A percentile compares a stretch with the other conserved stretches of the same genome.
Conservation (phyloP, 805 yeast species). For the Jamesozyma jinghongensis region DNA sequence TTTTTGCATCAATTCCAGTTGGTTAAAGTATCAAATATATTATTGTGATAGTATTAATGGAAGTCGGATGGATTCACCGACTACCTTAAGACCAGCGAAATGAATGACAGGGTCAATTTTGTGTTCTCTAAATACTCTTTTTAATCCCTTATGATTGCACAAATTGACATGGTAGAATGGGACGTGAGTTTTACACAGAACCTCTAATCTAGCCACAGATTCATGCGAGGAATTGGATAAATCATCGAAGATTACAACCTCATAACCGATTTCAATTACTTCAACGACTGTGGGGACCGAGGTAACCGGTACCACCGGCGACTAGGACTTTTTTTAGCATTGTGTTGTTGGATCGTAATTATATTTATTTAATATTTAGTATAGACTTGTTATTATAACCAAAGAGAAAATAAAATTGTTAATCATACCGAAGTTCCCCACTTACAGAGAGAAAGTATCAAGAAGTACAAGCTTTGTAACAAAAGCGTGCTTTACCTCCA, state of each 20-base stretch:
- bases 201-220: constrained; percentile 54
- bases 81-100: constrained; percentile 79
- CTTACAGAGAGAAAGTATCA: too few species aligned
- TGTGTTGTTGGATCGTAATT: constrained; percentile 2
- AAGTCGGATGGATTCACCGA: constrained; percentile 61
- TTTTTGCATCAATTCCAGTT: constrained; percentile 45
- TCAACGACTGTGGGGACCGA: constrained; percentile 75
- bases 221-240: constrained; percentile 57
- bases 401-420: too few species aligned
- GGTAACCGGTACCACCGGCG: constrained; percentile 83
- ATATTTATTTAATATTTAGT: too few species aligned
- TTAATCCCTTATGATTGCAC: constrained; percentile 40
- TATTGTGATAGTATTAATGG: constrained; percentile 66
- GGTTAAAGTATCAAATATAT: constrained; percentile 54
- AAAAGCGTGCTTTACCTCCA: too few species aligned
- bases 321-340: constrained; percentile 44
- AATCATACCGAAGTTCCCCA: too few species aligned
- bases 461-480: too few species aligned
- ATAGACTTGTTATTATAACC: too few species aligned
- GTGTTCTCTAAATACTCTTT: constrained; percentile 39
- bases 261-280: constrained; percentile 49
- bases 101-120: constrained; percentile 55
- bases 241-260: constrained; percentile 68
- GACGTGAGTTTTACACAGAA: constrained; percentile 38
- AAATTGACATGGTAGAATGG: constrained; percentile 53